Evolutionary conservation across 768 basidiomycete genomes (phyloP).

Genomic region (Gautieria morchelliformis): DNA sequence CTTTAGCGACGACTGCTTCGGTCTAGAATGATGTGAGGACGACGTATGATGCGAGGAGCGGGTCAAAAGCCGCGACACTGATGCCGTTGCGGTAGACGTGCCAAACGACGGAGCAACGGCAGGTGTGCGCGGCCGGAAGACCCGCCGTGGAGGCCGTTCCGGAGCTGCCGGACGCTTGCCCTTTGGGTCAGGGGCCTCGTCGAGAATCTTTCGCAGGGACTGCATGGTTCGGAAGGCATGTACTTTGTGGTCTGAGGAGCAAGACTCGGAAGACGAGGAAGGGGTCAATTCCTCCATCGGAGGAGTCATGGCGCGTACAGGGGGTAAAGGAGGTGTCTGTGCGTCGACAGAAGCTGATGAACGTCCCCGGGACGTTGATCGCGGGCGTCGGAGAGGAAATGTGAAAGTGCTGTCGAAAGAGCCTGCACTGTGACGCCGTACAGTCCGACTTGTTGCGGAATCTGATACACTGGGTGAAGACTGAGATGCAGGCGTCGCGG

Average conservation of each 20-base stretch:
- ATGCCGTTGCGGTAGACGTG: conserved; percentile 71
- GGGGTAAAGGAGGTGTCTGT: conserved; percentile 4
- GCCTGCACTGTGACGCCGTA: conserved; percentile 7
- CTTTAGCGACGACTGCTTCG: conserved; percentile 40
- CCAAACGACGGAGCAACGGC: conserved; percentile 40
- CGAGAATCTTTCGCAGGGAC: conserved; percentile 62
- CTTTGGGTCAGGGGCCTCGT: conserved; percentile 24
- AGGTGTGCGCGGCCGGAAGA: conserved; percentile 35
- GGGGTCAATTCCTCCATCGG: conserved; percentile 45
- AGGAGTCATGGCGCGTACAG: conserved; percentile 40
- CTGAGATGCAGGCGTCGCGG: neutral
- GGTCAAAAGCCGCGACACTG: conserved; percentile 67
- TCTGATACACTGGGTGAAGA: neutral
- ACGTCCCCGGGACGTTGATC: neutral
- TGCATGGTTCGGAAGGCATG: conserved; percentile 55
- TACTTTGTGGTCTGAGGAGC: conserved; percentile 35
- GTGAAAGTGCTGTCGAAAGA: conserved; percentile 20
- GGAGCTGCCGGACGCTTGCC: conserved; percentile 12
- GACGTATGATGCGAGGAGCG: conserved; percentile 44
- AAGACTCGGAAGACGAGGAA: conserved; percentile 43
- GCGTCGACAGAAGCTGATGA: neutral
- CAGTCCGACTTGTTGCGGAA: conserved; percentile 4
- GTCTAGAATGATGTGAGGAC: conserved; percentile 53
- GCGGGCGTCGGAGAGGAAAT: conserved; percentile 14
- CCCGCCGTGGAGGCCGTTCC: conserved; percentile 24